Evolutionary conservation across 208 protist genomes (phyloP), one percentile per base, ranked within the genome.

Genomic region (Strigomonas galati): DNA sequence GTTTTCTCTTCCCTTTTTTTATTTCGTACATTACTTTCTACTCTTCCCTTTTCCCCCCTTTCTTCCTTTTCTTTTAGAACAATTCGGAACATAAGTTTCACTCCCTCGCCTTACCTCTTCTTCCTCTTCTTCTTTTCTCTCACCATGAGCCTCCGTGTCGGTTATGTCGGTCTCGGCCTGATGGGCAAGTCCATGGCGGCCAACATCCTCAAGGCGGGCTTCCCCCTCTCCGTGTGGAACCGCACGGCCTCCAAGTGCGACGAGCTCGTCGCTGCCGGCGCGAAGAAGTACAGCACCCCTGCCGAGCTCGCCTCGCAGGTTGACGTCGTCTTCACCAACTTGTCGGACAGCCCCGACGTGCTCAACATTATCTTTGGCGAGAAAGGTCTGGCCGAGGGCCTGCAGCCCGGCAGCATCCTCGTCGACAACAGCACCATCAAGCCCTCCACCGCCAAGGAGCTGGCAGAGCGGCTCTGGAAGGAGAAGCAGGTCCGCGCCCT

Each of bases 371-470:
- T 97, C n/a, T 93, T 97, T 62, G 91, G 87, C 17, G 37, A 79
- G 19, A 51, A 89, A 37, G 95, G 94, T 28, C 76, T 97, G 10
- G 77, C 92, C 17, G 65, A 60, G n/a, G 90, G 84, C 26, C 70
- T 98, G 56, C 78, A 69, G 6, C 60, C 67, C 0, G 91, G 88
- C 9, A 53, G 71, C 31, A 81, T 98, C 27, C 78, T 98, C 23
- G 82, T 98, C 9, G 97, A 99, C 74, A 97, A 97, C 83, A 98
- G 95, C 78, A 99, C 97, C 17, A 97, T 95, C 62, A 89, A 94
- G 72, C 92, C 97, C n/a, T 89, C 89, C 30, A 81, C 93, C 23
- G 94, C 97, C 23, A 54, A 83, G 46, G 84, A 97, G 56, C 92
- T 98, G 37, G 92, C 82, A 31, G 32, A 57, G 49, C 80, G 81